Percentiles rank a stretch among this genome's conserved stretches.
Evolutionary conservation across 1,284 basidiomycete genomes (phyloP).

Genomic region (Ustilago bromivora): DNA sequence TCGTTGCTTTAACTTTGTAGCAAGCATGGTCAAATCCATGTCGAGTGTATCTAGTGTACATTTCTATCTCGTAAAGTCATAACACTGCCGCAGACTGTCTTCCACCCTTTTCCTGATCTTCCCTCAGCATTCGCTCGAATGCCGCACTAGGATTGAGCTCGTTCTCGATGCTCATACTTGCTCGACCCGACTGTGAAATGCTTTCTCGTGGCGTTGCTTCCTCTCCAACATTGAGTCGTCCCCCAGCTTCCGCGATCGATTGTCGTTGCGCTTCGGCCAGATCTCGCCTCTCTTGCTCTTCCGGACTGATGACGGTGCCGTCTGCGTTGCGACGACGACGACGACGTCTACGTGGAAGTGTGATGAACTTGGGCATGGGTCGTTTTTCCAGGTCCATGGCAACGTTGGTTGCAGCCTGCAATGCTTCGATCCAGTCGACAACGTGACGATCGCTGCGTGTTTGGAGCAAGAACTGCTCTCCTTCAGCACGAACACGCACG

Average conservation of each 20-base stretch:
- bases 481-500: slow-evolving; percentile 90
- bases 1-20: not conserved
- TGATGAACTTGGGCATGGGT: slow-evolving; percentile 71
- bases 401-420: slow-evolving; percentile 94
- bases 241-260: slow-evolving; percentile 53
- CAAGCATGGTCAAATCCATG: not conserved
- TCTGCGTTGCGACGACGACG: slow-evolving; percentile 56
- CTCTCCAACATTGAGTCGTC: slow-evolving; percentile 3
- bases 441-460: slow-evolving; percentile 85
- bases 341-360: slow-evolving; percentile 63
- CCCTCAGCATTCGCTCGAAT: slow-evolving; percentile 62
- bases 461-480: slow-evolving; percentile 96
- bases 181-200: slow-evolving; percentile 22
- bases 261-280: slow-evolving; percentile 62
- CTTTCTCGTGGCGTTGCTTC: slow-evolving; percentile 28
- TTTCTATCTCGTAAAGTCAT: slow-evolving; percentile 10
- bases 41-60: not conserved
- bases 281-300: slow-evolving; percentile 57
- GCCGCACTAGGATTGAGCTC: slow-evolving; percentile 53
- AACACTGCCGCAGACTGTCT: slow-evolving; percentile 38
- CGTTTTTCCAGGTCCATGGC: slow-evolving; percentile 89
- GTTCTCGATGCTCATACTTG: slow-evolving; percentile 46
- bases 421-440: slow-evolving; percentile 95
- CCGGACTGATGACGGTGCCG: slow-evolving; percentile 32
- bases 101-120: slow-evolving; percentile 48